A percentile compares a stretch with the other conserved stretches of the same genome.
phyloP scores from a whole-genome alignment of 139 green algal species.

The Chlorella vulgaris region DNA sequence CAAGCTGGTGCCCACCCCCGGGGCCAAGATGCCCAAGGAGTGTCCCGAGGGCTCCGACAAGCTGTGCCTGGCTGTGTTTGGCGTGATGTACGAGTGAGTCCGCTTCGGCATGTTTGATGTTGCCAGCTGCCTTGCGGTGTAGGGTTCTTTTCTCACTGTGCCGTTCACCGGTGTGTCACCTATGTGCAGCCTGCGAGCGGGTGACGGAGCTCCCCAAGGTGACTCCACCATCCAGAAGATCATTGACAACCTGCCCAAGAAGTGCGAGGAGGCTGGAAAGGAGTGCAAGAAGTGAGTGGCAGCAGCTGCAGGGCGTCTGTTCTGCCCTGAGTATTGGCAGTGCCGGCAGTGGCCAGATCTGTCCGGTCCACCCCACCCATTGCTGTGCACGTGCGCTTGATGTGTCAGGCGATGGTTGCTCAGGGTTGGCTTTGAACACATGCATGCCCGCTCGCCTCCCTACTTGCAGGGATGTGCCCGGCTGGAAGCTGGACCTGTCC shows the following conservation, averaged over 20 bases:
- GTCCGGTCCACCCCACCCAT: neutral
- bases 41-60: conserved; percentile 20
- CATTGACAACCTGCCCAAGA: conserved; percentile 14
- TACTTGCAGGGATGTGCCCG: neutral
- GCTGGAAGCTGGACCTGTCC: neutral
- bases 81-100: conserved; percentile 16
- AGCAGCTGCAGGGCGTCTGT: neutral
- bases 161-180: neutral
- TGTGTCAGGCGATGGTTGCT: neutral
- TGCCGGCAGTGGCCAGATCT: neutral
- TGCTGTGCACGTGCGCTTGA: neutral
- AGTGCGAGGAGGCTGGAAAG: neutral
- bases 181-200: neutral
- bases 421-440: neutral
- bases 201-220: neutral
- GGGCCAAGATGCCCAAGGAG: conserved; percentile 19
- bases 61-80: conserved; percentile 22
- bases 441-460: neutral
- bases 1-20: neutral
- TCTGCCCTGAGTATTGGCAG: neutral
- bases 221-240: conserved; percentile 6
- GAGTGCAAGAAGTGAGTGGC: conserved; percentile 11
- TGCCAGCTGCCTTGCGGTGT: neutral
- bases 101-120: neutral
- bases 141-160: neutral